Percentiles rank a stretch among this genome's conserved stretches.
These are phyloP conservation scores for Phytophthora pinifolia DNA, from an alignment of 352 stramenopile species.

Conservation along the genomic window DNA sequence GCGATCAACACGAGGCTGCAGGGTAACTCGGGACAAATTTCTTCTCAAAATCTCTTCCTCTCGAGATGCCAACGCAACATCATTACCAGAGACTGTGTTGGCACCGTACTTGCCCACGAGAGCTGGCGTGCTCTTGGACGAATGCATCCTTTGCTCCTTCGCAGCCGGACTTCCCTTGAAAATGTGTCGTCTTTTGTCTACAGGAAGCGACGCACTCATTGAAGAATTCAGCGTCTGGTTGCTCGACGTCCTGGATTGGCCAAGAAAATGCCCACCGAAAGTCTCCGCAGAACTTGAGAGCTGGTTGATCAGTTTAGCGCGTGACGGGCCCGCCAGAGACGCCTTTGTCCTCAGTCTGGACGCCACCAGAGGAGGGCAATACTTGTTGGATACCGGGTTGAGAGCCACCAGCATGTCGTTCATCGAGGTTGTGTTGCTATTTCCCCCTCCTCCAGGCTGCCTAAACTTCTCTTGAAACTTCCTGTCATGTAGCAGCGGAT, in stretches of 20 bases:
- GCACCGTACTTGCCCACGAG: conserved; percentile 11
- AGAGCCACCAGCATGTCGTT: conserved; percentile 39
- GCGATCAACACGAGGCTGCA: conserved; percentile 50
- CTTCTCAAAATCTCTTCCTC: conserved; percentile 58
- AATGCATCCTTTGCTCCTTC: conserved; percentile 9
- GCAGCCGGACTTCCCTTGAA: neutral
- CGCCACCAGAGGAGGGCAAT: conserved; percentile 53
- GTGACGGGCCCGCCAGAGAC: neutral
- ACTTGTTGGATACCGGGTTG: conserved; percentile 56
- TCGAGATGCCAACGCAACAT: conserved; percentile 15
- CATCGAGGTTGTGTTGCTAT: conserved; percentile 34
- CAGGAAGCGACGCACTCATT: neutral
- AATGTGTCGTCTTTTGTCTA: neutral
- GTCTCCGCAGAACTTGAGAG: neutral
- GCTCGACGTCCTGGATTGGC: neutral
- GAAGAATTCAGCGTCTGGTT: conserved; percentile 11
- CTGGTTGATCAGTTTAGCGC: neutral
- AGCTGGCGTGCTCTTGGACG: conserved; percentile 15
- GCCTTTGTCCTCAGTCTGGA: conserved; percentile 34
- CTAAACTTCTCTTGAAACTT: conserved; percentile 70
- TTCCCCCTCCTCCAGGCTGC: conserved; percentile 21
- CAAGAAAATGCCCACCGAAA: neutral
- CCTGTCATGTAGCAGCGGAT: conserved; percentile 54
- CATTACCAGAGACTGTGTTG: conserved; percentile 2
- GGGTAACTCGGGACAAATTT: conserved; percentile 57